phyloP scores from a whole-genome alignment of 306 rosid species.

The Ammopiptanthus mongolicus region DNA sequence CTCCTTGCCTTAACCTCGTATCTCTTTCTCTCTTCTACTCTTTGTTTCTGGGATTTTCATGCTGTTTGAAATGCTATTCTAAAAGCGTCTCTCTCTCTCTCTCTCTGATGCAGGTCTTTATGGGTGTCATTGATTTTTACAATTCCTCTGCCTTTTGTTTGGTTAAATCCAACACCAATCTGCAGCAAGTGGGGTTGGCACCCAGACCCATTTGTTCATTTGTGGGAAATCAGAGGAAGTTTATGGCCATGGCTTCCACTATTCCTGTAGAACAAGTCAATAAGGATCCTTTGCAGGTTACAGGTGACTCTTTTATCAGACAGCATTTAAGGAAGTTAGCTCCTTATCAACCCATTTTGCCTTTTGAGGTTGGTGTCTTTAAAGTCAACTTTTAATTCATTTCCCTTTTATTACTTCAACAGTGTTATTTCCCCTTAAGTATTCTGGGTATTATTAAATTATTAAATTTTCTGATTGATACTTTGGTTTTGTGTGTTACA shows the following conservation, averaged over 20 bases:
- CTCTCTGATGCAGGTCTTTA: constrained; percentile 22
- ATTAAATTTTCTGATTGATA: neutral
- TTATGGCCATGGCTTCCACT: constrained; percentile 55
- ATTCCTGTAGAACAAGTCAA: constrained; percentile 47
- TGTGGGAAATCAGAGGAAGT: constrained; percentile 33
- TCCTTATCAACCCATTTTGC: constrained; percentile 93
- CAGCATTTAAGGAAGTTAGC: constrained; percentile 72
- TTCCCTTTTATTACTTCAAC: neutral
- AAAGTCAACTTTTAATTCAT: neutral
- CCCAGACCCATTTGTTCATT: constrained; percentile 31
- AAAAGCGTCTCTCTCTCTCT: neutral
- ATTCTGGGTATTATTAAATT: neutral
- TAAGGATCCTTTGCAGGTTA: constrained; percentile 32
- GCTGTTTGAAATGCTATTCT: neutral
- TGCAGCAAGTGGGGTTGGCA: constrained; percentile 18
- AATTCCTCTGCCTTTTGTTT: constrained; percentile 30
- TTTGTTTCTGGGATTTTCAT: neutral
- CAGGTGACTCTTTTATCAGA: constrained; percentile 83
- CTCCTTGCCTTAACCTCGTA: neutral
- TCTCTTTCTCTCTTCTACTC: neutral
- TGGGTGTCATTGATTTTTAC: constrained; percentile 55
- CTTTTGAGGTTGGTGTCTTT: constrained; percentile 64
- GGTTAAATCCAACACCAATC: constrained; percentile 8
- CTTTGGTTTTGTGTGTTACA: constrained; percentile 5
- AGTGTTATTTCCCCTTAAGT: neutral